phyloP scores from a whole-genome alignment of 352 stramenopile genomes.

The Pythium grandisporangium region DNA sequence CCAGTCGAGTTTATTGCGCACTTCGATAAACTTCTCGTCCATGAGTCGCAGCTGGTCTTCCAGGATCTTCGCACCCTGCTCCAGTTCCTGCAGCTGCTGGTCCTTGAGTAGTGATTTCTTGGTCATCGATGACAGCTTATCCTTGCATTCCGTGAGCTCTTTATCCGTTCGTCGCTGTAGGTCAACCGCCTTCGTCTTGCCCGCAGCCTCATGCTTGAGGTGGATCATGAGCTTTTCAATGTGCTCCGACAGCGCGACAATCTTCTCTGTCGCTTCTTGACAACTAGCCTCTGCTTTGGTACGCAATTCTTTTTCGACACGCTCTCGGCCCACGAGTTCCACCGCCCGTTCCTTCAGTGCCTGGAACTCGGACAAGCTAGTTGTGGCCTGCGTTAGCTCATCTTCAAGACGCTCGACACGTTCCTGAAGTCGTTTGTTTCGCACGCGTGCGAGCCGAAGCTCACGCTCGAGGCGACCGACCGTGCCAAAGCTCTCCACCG shows the following conservation, averaged over 20 bases:
- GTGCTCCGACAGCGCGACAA: constrained; percentile 89
- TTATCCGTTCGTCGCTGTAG: constrained; percentile 70
- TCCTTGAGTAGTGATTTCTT: constrained; percentile 86
- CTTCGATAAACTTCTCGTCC: constrained; percentile 96
- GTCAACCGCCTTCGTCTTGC: constrained; percentile 86
- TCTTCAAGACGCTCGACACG: constrained; percentile 36
- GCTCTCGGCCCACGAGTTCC: constrained; percentile 69
- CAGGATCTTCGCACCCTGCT: constrained; percentile 90
- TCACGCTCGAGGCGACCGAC: constrained; percentile 59
- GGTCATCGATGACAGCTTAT: constrained; percentile 39
- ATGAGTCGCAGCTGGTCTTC: constrained; percentile 95
- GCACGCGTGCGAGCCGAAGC: constrained; percentile 51
- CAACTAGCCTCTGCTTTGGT: constrained; percentile 49
- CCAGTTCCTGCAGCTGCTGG: constrained; percentile 81
- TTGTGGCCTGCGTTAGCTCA: constrained; percentile 38
- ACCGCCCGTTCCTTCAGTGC: constrained; percentile 67
- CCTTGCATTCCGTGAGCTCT: constrained; percentile 59
- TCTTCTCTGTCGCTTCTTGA: constrained; percentile 74
- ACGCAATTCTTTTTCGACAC: constrained; percentile 83
- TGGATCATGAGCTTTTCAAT: constrained; percentile 97
- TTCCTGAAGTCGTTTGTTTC: constrained; percentile 60
- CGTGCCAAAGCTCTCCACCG: constrained; percentile 45
- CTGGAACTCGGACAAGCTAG: constrained; percentile 44
- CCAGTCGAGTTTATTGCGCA: constrained; percentile 95
- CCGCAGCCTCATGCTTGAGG: constrained; percentile 91